Conservation (phyloP, 1,139 yeast genomes). For the Pichia kudriavzevii region DNA sequence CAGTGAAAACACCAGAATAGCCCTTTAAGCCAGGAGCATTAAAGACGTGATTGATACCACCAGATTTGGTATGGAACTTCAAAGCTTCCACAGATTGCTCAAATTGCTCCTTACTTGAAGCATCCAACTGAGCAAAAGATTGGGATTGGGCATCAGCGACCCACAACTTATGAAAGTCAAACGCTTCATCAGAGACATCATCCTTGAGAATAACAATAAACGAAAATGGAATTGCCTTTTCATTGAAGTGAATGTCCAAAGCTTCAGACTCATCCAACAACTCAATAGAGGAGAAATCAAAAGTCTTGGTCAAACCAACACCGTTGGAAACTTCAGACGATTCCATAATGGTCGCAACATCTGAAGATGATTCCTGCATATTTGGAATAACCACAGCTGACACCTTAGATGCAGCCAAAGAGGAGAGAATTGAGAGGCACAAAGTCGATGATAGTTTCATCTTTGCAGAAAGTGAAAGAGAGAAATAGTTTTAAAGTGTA, state of each 20-base stretch:
- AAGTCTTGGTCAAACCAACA: slow-evolving; percentile 1
- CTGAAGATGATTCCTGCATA: slow-evolving; percentile 38
- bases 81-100: slow-evolving; percentile 31
- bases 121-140: slow-evolving; percentile 29
- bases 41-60: slow-evolving; percentile 67
- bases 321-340: slow-evolving; percentile 10
- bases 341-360: slow-evolving; percentile 24
- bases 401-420: slow-evolving; percentile 52
- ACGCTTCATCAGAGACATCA: slow-evolving; percentile 41
- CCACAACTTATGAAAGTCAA: slow-evolving; percentile 59
- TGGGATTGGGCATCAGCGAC: slow-evolving; percentile 42
- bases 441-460: slow-evolving; percentile 45
- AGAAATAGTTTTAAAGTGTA: neutral
- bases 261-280: slow-evolving; percentile 27
- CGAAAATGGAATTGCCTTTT: slow-evolving; percentile 60
- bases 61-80: slow-evolving; percentile 22
- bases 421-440: slow-evolving; percentile 36
- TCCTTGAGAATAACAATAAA: slow-evolving; percentile 75
- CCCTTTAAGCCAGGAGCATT: slow-evolving; percentile 47
- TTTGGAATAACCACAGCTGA: slow-evolving; percentile 62
- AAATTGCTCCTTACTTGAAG: slow-evolving; percentile 21
- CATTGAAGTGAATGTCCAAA: slow-evolving; percentile 34
- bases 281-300: slow-evolving; percentile 6
- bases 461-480: neutral
- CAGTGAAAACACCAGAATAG: slow-evolving; percentile 70